phyloP scores from a whole-genome alignment of 2,329 filamentous ascomycete species.

The Xylariaceae sp. region DNA sequence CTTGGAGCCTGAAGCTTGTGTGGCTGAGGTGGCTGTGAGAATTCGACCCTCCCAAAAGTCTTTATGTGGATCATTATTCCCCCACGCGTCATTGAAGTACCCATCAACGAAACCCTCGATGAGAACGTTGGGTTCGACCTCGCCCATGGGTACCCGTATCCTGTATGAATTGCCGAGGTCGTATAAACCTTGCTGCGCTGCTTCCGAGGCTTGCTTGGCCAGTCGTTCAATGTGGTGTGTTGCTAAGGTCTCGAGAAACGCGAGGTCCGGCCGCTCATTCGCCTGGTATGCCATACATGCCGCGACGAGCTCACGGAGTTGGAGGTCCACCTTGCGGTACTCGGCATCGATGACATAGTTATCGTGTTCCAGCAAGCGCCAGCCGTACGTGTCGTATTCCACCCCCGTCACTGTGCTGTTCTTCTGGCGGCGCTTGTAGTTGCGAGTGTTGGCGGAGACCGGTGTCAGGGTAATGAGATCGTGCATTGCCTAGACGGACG shows the following conservation, averaged over 20 bases:
- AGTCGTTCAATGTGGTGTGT: rapidly evolving
- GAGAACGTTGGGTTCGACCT: neutral
- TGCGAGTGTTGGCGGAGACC: neutral
- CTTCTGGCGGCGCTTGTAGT: neutral
- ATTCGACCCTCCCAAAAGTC: neutral
- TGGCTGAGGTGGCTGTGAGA: neutral
- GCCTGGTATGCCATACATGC: neutral
- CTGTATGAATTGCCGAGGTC: neutral
- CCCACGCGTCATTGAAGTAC: slow-evolving; percentile 3
- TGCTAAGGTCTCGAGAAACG: neutral
- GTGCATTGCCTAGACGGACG: slow-evolving; percentile 10
- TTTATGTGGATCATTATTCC: neutral
- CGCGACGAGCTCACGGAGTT: slow-evolving; percentile 7
- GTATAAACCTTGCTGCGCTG: neutral
- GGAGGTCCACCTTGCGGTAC: neutral
- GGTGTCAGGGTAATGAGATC: neutral
- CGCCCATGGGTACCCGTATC: neutral
- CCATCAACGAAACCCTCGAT: slow-evolving; percentile 1
- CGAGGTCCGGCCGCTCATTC: neutral
- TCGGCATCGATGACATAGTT: neutral
- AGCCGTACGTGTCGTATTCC: neutral
- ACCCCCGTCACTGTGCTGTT: neutral
- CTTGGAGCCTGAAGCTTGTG: too few species aligned
- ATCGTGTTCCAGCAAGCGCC: neutral
- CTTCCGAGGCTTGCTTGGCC: neutral